Evolutionary conservation across 495 filamentous ascomycete genomes (phyloP), one percentile per base, ranked within the genome.

Genomic region (Xylaria grammica): DNA sequence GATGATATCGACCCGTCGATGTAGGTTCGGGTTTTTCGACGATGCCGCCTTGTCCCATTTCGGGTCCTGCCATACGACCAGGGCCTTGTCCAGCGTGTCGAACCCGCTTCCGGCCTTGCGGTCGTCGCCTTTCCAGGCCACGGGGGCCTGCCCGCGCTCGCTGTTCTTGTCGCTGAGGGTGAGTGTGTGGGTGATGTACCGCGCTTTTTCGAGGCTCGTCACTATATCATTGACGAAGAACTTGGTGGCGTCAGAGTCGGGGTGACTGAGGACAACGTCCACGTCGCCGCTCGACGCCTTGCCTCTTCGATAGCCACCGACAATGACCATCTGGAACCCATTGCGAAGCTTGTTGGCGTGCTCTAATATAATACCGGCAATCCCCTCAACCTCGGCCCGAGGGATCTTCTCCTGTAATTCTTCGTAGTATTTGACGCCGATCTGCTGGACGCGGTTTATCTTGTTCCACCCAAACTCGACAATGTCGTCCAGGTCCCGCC

Each of bases 341-440:
- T 75, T 61, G 67, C 80, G 48, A 40, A 84, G 67, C 72, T 73
- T 62, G 24, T 80, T 81, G 3, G 93, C 93, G 67, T 94, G 87
- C 2, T 74, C 65, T 3, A 84, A 79, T 40, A 98, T 81, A 9
- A 81, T 79, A 4, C 69, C 62, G 0, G 82, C 86, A 62, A 97
- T 97, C 0, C 70, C 61, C 68, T 92, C 89, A 3, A 92, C 88
- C 69, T 99, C 94, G 0, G 58, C 49, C 1, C 94, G 84, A 1
- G 93, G 83, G 19, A 99, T 90, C 34, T 83, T 84, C 22, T 80
- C 73, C 36, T 85, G 81, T 48, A 99, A 90, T 58, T 98, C 95
- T 49, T 96, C 91, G 72, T 94, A 97, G 73, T 88, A 97, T 72
- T 98, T 98, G n/a, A 98, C 75, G 0, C 95, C 95, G 50, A 99